phyloP scores from a whole-genome alignment of 1,284 basidiomycete genomes.

The Cryptococcus floricola region DNA sequence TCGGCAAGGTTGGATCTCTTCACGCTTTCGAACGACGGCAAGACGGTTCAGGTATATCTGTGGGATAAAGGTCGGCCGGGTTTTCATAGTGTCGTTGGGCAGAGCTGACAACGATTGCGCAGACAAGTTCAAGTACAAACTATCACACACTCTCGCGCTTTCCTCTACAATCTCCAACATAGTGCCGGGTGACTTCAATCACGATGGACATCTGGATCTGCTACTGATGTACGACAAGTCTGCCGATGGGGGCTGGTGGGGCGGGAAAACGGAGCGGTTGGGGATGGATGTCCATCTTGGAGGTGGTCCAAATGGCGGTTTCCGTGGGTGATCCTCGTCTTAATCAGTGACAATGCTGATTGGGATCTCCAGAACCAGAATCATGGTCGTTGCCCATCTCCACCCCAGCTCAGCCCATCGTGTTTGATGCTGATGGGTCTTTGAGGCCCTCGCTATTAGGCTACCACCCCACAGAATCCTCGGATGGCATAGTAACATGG shows the following conservation, averaged over 20 bases:
- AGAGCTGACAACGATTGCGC: constrained; percentile 23
- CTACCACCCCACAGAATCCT: constrained; percentile 50
- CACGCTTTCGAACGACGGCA: constrained; percentile 66
- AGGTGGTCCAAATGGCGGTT: constrained; percentile 60
- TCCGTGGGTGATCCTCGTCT: constrained; percentile 55
- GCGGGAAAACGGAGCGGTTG: constrained; percentile 48
- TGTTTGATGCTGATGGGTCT: constrained; percentile 80
- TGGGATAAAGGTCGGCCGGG: constrained; percentile 73
- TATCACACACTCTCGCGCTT: constrained; percentile 30
- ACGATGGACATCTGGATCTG: constrained; percentile 84
- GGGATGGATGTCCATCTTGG: constrained; percentile 65
- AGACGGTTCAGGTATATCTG: constrained; percentile 66
- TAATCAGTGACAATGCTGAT: background rate
- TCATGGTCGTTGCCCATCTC: constrained; percentile 28
- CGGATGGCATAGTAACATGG: constrained; percentile 19
- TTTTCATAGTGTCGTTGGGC: background rate
- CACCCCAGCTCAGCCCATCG: constrained; percentile 64
- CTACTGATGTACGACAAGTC: constrained; percentile 70
- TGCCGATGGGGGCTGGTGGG: constrained; percentile 51
- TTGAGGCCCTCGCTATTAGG: constrained; percentile 87
- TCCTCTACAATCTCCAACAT: constrained; percentile 58
- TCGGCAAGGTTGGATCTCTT: constrained; percentile 63
- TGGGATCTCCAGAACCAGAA: constrained; percentile 11
- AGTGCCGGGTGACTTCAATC: constrained; percentile 87
- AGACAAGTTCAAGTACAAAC: constrained; percentile 51